Conservation (phyloP, 495 filamentous ascomycete genomes). For the Parathielavia appendiculata region DNA sequence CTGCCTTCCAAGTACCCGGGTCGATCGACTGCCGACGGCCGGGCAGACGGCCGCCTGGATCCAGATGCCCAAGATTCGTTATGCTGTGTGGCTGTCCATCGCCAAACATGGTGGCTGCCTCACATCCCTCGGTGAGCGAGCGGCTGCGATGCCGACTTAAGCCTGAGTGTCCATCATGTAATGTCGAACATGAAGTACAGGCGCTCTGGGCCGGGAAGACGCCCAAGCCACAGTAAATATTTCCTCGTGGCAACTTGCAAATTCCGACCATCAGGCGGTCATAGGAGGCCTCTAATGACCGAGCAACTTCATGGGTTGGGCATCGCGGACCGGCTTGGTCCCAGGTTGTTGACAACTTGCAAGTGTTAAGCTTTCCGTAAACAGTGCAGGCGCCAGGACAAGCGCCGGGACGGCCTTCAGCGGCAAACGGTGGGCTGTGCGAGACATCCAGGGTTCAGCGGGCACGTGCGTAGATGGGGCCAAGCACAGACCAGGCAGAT, state of each 20-base stretch:
- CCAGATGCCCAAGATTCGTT: neutral
- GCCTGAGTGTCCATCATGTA: neutral
- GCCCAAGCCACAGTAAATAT: neutral
- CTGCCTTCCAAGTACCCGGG: neutral
- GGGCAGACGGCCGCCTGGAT: neutral
- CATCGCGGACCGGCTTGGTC: neutral
- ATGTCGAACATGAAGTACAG: neutral
- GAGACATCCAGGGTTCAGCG: neutral
- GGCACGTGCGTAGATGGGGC: conserved; percentile 5
- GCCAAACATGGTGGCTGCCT: neutral
- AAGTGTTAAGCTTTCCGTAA: neutral
- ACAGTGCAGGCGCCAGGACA: conserved; percentile 3
- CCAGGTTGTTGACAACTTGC: too few relatives aligned
- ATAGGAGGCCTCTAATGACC: neutral
- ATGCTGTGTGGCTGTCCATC: neutral
- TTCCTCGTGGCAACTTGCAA: neutral
- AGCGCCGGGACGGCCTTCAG: neutral
- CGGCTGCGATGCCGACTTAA: neutral
- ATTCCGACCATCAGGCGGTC: neutral
- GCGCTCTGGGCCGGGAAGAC: neutral
- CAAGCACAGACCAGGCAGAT: conserved; percentile 2
- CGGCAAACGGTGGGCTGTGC: conserved; percentile 12
- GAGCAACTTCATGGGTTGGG: neutral
- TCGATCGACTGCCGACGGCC: neutral
- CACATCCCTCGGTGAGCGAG: neutral